These are phyloP conservation scores for Yarrowia galli DNA, from an alignment of 1,139 yeast genomes.

Conservation along the genomic window DNA sequence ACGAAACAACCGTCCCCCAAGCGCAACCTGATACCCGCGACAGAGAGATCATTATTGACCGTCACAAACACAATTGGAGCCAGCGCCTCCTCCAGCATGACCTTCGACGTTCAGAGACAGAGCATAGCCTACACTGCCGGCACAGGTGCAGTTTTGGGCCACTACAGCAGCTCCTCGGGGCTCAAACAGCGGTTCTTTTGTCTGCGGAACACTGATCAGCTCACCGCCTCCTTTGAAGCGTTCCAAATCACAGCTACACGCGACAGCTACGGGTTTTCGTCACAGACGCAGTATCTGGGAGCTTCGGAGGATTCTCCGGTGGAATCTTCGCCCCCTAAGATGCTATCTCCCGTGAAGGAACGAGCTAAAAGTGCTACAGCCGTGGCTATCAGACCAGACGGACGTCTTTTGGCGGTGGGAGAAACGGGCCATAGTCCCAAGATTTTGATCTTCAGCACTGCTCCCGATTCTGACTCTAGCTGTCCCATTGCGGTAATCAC, in stretches of 20 bases:
- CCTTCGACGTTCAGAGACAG: conserved; percentile 55
- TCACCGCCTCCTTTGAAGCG: conserved; percentile 10
- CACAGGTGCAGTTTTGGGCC: conserved; percentile 68
- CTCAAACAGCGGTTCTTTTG: conserved; percentile 27
- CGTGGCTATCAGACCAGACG: conserved; percentile 63
- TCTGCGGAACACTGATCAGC: neutral
- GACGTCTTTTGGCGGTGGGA: conserved; percentile 65
- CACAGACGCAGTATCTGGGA: conserved; percentile 16
- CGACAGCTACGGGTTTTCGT: conserved; percentile 18
- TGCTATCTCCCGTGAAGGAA: conserved; percentile 49
- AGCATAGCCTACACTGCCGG: conserved; percentile 68
- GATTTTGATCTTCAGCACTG: conserved; percentile 64
- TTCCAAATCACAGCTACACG: conserved; percentile 17
- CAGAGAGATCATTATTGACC: conserved; percentile 24
- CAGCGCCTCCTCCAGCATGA: conserved; percentile 52
- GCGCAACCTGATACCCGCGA: conserved; percentile 9
- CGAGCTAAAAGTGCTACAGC: conserved; percentile 63
- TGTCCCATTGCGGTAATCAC: conserved; percentile 60
- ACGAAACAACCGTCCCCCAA: neutral
- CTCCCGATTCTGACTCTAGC: conserved; percentile 54
- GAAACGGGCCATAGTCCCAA: conserved; percentile 73
- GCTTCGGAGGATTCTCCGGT: conserved; percentile 24
- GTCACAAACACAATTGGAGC: conserved; percentile 50
- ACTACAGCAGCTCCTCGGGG: neutral
- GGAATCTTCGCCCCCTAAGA: conserved; percentile 10